Evolutionary conservation across 257 asterid genomes (phyloP), one percentile per base, ranked within the genome.

Genomic region (Nicotiana knightiana): DNA sequence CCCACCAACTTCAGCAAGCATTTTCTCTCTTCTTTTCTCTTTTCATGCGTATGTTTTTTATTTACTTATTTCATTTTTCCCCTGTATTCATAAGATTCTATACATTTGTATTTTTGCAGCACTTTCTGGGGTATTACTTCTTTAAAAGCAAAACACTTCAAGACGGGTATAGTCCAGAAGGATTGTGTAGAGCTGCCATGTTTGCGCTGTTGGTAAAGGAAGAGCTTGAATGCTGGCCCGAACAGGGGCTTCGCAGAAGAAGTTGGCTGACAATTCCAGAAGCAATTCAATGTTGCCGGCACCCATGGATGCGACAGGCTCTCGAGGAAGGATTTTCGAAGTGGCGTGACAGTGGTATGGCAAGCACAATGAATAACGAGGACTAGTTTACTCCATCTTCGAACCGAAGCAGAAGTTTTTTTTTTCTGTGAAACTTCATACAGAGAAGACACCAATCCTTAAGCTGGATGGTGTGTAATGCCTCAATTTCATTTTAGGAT

Each of bases 151-250:
- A 95, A 88, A 93, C 97, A 0, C 93, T 91, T 65, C 95, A 88
- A 79, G 98, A 95, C 18, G 96, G 89, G 77, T 93, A 16, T 33
- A 95, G 98, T 70, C 97, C 97, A 54, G 97, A 92, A 88, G 98
- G 98, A 71, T 79, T 91, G 75, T 93, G 98, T 84, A 91, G 85
- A 89, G 98, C 98, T 9, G 89, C 97, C 59, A 90, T 95, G 97
- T 95, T 89, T 58, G 94, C 97, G 67, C 85, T 95, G 88, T 92
- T 88, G 5, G 99, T 95, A 84, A 92, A 83, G 84, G 95, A 93
- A 81, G 99, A 95, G 76, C 94, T 95, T 5, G 95, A 91, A 9
- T 93, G 88, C 5, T 95, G 99, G 99, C 99, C 99, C 0, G 98
- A 94, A 35, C 90, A 89, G 80, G 86, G 91, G 83, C 88, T 76